Evolutionary conservation across 805 yeast genomes (phyloP), one percentile per base, ranked within the genome.

Genomic region (Lachancea dasiensis): DNA sequence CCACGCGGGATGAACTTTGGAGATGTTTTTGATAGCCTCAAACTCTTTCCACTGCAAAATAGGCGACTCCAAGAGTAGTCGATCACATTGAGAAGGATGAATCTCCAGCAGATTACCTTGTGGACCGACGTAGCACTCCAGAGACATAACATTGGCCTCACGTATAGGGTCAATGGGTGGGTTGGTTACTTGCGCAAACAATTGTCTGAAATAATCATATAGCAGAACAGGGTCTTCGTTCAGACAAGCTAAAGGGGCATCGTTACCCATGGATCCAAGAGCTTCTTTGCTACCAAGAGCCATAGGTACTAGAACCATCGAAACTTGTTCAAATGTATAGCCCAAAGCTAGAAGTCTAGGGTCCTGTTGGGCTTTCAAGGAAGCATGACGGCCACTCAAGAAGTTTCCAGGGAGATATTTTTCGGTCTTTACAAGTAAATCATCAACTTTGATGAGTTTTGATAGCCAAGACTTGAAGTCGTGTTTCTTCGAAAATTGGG

Each of bases 151-250:
- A 51, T 90, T 85, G 43, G 81, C 81, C 68, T 90, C 98, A 63
- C 97, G 81, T 52, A 90, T 92, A 36, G 98, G 97, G 62, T 90
- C 98, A 58, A 90, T 92, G 35, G 98, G 97, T 41, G 98, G 98
- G 67, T 90, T 90, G 22, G 98, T 90, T 40, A 90, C 98, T 67
- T 90, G 98, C 15, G 98, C 98, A 67, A 90, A 90, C 56, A 90
- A 73, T 63, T 90, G 95, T 55, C 95, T 79, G 72, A 90, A 92
- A 67, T 90, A 90, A 56, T 92, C 98, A 62, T 84, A 90, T 46
- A 86, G 69, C 46, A 92, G 67, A 50, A 81, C 81, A 29, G 98
- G 97, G 64, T 87, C 95, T 58, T 85, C 90, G 26, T 95, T 81
- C 50, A 90, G 68, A 65, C 98, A 92, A 0, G 97, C 97, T 48